Base-by-base conservation (phyloP, 495 filamentous ascomycete genomes). In the Bathelium albidoporum region DNA sequence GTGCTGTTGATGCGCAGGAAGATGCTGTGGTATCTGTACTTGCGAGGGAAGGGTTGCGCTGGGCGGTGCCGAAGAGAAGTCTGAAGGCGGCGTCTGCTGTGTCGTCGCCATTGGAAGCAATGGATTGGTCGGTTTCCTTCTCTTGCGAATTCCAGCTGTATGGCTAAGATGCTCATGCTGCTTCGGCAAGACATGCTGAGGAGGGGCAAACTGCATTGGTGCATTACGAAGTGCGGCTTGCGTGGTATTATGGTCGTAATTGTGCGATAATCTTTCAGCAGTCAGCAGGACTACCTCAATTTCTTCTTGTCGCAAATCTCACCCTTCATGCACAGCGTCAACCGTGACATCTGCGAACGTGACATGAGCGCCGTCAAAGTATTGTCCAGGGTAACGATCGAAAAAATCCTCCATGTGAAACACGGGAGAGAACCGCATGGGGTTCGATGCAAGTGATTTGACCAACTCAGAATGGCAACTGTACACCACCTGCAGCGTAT, bases 351-450 rank as follows among this genome's bases (percentile, higher is more conserved):
- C 74, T 20, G 59, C 61, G 64, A 76, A 75, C n/a, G 77, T 74
- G 16, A 83, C 75, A 68, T 85, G 80, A 1, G 80, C 76, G 34
- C 79, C 79, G 64, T 85, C 82, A 53, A 83, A 74, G 1, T 71
- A 69, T 36, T 79, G 67, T 11, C 79, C 81, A 0, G 79, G 78
- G 69, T 95, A 95, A 24, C 90, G 82, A 68, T 92, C 89, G 69
- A 92, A 87, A 72, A 95, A 95, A 67, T 91, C 89, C 65, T 95
- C 90, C 2, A 91, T 80, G 62, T 91, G 87, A 68, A 92, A 93
- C 18, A 87, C 87, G 0, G 89, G 85, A 3, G 85, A 86, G 64
- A 89, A 90, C 2, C 87, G 83, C 74, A 84, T 80, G 14, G 83
- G 79, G 60, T 81, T 84, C 44, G 78, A 85, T 5, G 85, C 82